These are phyloP conservation scores for Fraxinus floribunda DNA, from an alignment of 305 asterid species.

Conservation along the genomic window DNA sequence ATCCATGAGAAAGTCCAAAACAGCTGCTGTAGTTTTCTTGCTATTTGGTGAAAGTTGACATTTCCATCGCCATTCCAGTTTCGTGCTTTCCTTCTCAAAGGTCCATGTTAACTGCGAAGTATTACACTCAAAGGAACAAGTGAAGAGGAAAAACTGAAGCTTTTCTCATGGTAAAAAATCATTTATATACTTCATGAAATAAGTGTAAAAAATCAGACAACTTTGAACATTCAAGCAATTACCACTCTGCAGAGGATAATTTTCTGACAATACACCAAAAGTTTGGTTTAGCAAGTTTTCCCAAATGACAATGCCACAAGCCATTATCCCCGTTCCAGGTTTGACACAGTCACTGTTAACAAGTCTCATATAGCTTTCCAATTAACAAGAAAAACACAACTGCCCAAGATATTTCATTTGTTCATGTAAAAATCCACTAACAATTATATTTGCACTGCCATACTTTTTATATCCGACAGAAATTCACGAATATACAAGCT, in stretches of 20 bases:
- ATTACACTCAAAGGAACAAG: conserved; percentile 7
- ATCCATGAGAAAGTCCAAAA: conserved; percentile 93
- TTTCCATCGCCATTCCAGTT: conserved; percentile 97
- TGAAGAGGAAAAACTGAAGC: neutral
- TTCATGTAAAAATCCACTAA: neutral
- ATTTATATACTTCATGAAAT: neutral
- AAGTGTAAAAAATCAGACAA: neutral
- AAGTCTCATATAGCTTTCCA: neutral
- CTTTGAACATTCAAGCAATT: neutral
- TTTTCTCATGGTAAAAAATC: neutral
- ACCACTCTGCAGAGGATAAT: neutral
- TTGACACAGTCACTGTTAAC: neutral
- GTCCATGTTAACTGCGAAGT: conserved; percentile 79
- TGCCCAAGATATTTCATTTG: neutral
- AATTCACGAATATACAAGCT: neutral
- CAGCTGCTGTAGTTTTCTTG: conserved; percentile 60
- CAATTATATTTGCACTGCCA: neutral
- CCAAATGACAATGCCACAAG: neutral
- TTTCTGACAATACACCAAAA: neutral
- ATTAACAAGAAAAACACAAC: conserved; percentile 1
- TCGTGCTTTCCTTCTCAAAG: conserved; percentile 81
- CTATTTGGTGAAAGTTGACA: conserved; percentile 58
- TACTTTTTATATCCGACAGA: neutral
- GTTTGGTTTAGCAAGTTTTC: neutral
- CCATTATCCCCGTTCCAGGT: neutral